phyloP scores from a whole-genome alignment of 495 filamentous ascomycete genomes.

The Rusavskia elegans region DNA sequence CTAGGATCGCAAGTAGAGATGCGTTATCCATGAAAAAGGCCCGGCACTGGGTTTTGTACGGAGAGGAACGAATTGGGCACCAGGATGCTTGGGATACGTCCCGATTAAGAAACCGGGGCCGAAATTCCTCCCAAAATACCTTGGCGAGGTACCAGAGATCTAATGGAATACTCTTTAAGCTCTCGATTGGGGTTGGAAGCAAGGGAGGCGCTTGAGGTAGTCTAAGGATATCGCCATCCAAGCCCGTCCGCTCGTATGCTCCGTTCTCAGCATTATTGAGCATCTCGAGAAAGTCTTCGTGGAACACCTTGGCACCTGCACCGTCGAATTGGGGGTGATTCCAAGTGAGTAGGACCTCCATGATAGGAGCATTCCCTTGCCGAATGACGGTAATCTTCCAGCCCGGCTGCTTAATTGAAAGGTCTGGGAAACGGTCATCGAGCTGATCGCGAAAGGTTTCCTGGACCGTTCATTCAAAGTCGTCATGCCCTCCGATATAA shows the following conservation, averaged over 20 bases:
- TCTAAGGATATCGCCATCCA: conserved; percentile 1
- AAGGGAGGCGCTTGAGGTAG: conserved; percentile 1
- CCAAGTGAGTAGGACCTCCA: conserved; percentile 3
- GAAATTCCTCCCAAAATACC: too few species aligned
- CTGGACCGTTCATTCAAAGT: conserved; percentile 7
- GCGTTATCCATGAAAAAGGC: neutral
- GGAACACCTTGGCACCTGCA: conserved; percentile 5
- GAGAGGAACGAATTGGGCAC: too few species aligned
- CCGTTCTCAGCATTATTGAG: conserved; percentile 11
- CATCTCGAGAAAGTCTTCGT: conserved; percentile 30
- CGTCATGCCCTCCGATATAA: neutral
- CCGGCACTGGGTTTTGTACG: too few species aligned
- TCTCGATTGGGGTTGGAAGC: conserved; percentile 2
- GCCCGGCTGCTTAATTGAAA: conserved; percentile 6
- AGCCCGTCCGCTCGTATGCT: conserved; percentile 21
- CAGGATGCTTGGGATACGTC: too few species aligned
- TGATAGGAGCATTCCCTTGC: too few species aligned
- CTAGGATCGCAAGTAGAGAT: neutral
- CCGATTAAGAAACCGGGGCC: too few species aligned
- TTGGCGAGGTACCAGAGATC: too few species aligned
- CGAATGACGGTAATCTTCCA: conserved; percentile 6
- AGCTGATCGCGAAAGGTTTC: conserved; percentile 6
- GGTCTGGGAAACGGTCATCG: conserved; percentile 7
- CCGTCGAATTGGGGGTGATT: conserved; percentile 10
- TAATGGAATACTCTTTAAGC: neutral